Percentiles rank a stretch among this genome's conserved stretches.
These are phyloP conservation scores for Rhodamnia rubescens DNA, from an alignment of 345 rosid species.

Conservation along the genomic window DNA sequence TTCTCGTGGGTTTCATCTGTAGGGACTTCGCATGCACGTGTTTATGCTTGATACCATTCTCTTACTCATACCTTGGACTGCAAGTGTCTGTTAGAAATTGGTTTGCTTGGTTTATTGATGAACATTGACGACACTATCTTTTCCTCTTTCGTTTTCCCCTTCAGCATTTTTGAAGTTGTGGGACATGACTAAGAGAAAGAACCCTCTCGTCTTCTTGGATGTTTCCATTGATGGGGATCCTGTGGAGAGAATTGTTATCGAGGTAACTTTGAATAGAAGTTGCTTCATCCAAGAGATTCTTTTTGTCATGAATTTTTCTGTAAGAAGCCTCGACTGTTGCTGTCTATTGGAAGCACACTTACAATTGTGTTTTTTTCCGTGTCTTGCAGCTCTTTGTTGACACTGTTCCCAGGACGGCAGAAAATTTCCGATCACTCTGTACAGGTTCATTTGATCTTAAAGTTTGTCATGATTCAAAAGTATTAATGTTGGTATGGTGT, in stretches of 20 bases:
- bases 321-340: background rate
- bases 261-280: constrained; percentile 41
- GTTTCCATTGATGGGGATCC: constrained; percentile 62
- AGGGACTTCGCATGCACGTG: background rate
- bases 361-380: background rate
- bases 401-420: constrained; percentile 88
- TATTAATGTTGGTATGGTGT: background rate
- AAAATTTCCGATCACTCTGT: constrained; percentile 92
- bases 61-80: background rate
- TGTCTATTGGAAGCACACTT: background rate
- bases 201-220: constrained; percentile 72
- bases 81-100: background rate
- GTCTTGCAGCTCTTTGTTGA: constrained; percentile 72
- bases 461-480: background rate
- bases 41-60: background rate
- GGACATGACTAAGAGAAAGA: constrained; percentile 67
- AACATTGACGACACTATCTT: background rate
- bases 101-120: background rate
- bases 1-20: background rate
- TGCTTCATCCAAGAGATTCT: background rate
- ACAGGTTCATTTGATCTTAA: constrained; percentile 42
- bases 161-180: constrained; percentile 5
- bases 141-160: background rate
- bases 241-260: constrained; percentile 54
- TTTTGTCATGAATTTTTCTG: background rate